Evolutionary conservation across 2,329 filamentous ascomycete genomes (phyloP), one percentile per base, ranked within the genome.

Genomic region (Aspergillus awamori): DNA sequence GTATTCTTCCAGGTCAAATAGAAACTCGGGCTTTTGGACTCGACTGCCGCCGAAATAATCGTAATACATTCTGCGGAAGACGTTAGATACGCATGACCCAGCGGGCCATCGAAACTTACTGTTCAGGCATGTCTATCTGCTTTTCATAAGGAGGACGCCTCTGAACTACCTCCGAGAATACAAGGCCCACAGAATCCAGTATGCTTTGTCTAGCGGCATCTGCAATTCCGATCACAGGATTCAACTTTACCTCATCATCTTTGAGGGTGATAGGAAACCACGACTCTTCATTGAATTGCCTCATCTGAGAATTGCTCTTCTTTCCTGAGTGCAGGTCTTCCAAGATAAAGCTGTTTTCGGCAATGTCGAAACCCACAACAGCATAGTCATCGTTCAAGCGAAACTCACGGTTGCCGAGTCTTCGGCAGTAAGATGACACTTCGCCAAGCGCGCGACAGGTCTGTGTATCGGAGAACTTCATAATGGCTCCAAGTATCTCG

Each of bases 381-480:
- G 56, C 57, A 38, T 66, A 68, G 7, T 63, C 45, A 47, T 68
- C 59, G 43, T 61, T 66, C 39, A 67, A 30, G 7, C 60, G 63
- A 17, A 66, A 57, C 24, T 59, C 60, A 33, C 38, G 55, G 33
- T 47, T 49, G 17, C 63, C 51, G 10, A 60, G 13, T 20, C 59
- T 38, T 13, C 54, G 59, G 43, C 63, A 66, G 24, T 55, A 63
- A 17, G 62, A 38, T 8, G 63, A 67, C 20, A 59, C 33, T 33
- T 41, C 62, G 24, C 57, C 55, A 33, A 68, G 57, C 2, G 33
- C 41, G 10, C 58, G 52, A 30, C 61, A 67, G 5, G 66, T 68
- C 26, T 24, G 59, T 5, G 47, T 30, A 54, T 68, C 66, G 5
- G 62, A 57, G n/a, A 54, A 51, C 8, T 60, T 47, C 66, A 68